These are phyloP conservation scores for Panellus pusillus DNA, from an alignment of 768 basidiomycete species.

Conservation along the genomic window DNA sequence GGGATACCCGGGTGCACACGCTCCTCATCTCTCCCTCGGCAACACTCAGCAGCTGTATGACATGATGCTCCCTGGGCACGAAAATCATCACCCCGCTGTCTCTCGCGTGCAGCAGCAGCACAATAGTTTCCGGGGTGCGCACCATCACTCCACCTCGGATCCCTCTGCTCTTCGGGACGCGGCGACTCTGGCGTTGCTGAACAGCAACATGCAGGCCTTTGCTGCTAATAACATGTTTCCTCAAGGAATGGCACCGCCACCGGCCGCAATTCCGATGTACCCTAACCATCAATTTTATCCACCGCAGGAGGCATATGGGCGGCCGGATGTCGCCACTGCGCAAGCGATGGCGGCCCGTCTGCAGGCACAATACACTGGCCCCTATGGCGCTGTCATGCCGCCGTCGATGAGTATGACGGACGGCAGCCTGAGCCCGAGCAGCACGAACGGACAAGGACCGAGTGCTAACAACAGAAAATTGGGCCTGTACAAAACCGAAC, in stretches of 20 bases:
- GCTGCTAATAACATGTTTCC: constrained; percentile 55
- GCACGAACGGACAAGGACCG: constrained; percentile 58
- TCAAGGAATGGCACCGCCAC: constrained; percentile 41
- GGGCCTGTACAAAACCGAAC: constrained; percentile 87
- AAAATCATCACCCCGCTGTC: constrained; percentile 63
- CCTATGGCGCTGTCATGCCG: constrained; percentile 41
- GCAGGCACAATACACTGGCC: constrained; percentile 62
- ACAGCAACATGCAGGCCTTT: constrained; percentile 57
- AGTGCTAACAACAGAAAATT: constrained; percentile 92
- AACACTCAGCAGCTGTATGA: constrained; percentile 79
- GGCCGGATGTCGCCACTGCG: constrained; percentile 51
- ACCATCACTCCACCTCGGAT: constrained; percentile 84
- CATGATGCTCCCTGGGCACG: constrained; percentile 67
- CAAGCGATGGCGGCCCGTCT: constrained; percentile 62
- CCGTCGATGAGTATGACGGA: constrained; percentile 32
- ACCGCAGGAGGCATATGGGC: constrained; percentile 55
- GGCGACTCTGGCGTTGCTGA: constrained; percentile 63
- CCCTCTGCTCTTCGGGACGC: constrained; percentile 76
- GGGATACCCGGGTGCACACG: constrained; percentile 54
- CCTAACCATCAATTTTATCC: constrained; percentile 65
- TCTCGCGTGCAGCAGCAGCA: constrained; percentile 80
- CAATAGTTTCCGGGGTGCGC: constrained; percentile 67
- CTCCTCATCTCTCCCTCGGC: constrained; percentile 69
- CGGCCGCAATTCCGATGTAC: constrained; percentile 61
- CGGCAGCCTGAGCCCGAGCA: constrained; percentile 44